Conservation (phyloP, 1,139 yeast genomes). For the Hyphopichia pseudoburtonii region DNA sequence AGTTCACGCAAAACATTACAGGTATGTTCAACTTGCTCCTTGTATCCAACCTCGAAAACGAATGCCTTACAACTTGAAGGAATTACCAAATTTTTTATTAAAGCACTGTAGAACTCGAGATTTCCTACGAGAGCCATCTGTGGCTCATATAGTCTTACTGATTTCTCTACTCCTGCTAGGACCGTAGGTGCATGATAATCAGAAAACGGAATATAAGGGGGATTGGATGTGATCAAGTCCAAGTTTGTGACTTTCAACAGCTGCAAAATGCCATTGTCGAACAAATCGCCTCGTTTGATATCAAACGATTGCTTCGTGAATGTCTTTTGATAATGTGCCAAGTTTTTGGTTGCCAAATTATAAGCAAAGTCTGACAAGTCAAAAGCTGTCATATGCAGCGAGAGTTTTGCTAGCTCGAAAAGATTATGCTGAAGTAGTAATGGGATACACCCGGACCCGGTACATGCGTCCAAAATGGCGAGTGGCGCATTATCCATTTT, state of each 20-base stretch:
- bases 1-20: slow-evolving; percentile 8
- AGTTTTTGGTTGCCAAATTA: slow-evolving; percentile 49
- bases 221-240: slow-evolving; percentile 75
- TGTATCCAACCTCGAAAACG: slow-evolving; percentile 43
- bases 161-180: slow-evolving; percentile 45
- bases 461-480: slow-evolving; percentile 68
- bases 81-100: slow-evolving; percentile 44
- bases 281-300: slow-evolving; percentile 26
- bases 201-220: slow-evolving; percentile 73
- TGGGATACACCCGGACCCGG: slow-evolving; percentile 91
- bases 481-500: slow-evolving; percentile 7
- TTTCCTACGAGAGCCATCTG: slow-evolving; percentile 73
- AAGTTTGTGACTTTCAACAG: slow-evolving; percentile 9
- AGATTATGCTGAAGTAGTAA: slow-evolving; percentile 46
- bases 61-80: slow-evolving; percentile 40
- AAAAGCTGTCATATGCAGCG: slow-evolving; percentile 42
- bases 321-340: slow-evolving; percentile 7
- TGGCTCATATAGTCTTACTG: slow-evolving; percentile 79
- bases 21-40: slow-evolving; percentile 32
- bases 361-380: slow-evolving; percentile 64
- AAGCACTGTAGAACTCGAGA: slow-evolving; percentile 62
- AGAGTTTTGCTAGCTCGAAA: slow-evolving; percentile 10
- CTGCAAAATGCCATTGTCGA: slow-evolving; percentile 12
- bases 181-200: slow-evolving; percentile 36
- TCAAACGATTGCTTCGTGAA: slow-evolving; percentile 11